These are phyloP conservation scores for Russula emetica DNA, from an alignment of 768 basidiomycete genomes.

Conservation along the genomic window DNA sequence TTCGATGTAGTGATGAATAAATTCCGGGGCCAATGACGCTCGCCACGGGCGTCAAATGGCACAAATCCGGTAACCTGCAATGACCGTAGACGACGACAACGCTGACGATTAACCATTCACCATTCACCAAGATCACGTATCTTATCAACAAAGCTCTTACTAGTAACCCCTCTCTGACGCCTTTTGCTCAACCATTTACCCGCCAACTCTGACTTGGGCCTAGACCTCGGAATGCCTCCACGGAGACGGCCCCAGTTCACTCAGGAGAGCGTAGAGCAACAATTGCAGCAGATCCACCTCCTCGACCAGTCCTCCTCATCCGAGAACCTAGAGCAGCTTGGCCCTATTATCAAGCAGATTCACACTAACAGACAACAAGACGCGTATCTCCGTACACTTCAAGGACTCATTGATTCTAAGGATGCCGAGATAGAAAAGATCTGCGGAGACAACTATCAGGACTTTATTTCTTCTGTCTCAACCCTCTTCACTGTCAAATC, in stretches of 20 bases:
- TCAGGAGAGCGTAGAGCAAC: constrained; percentile 81
- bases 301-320: constrained; percentile 83
- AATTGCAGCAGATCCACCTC: constrained; percentile 86
- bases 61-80: neutral
- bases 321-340: constrained; percentile 93
- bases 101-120: neutral
- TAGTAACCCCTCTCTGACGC: neutral
- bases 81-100: neutral
- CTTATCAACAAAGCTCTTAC: neutral
- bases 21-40: too few species aligned
- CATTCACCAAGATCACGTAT: neutral
- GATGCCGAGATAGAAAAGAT: constrained; percentile 95
- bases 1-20: too few species aligned
- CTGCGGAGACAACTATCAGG: constrained; percentile 95
- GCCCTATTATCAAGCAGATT: constrained; percentile 91
- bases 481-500: constrained; percentile 94
- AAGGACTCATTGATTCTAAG: constrained; percentile 87
- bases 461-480: constrained; percentile 96
- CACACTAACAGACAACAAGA: constrained; percentile 87
- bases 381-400: constrained; percentile 78
- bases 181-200: neutral
- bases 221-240: constrained; percentile 54
- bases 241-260: constrained; percentile 68
- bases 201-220: neutral
- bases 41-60: neutral